These are phyloP conservation scores for Diplodia intermedia DNA, from an alignment of 2,329 filamentous ascomycete genomes.

Conservation along the genomic window DNA sequence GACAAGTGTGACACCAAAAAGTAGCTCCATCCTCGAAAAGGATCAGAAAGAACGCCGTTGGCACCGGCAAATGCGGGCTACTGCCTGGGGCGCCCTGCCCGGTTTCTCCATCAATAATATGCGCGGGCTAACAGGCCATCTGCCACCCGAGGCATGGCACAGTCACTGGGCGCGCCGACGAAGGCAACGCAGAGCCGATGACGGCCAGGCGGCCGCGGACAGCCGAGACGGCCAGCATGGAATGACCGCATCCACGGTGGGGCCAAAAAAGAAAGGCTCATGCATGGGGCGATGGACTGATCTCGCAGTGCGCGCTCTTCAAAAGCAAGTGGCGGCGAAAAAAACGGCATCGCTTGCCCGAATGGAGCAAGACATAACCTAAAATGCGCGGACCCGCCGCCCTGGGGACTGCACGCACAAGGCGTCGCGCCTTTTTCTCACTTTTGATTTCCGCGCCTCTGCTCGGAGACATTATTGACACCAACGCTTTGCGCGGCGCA, in stretches of 20 bases:
- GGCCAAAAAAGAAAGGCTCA: conserved; percentile 7
- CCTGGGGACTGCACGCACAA: conserved; percentile 7
- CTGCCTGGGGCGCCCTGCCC: neutral
- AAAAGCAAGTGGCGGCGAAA: conserved; percentile 10
- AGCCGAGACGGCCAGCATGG: conserved; percentile 7
- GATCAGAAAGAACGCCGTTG: conserved; percentile 28
- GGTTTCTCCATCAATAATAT: conserved; percentile 22
- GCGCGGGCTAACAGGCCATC: neutral
- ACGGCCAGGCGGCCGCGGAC: conserved; percentile 7
- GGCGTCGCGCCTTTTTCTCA: conserved; percentile 6
- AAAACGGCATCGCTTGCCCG: conserved; percentile 24
- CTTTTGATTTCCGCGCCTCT: neutral
- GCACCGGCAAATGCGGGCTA: conserved; percentile 18
- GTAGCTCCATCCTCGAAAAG: conserved; percentile 29
- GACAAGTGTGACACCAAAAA: conserved; percentile 20
- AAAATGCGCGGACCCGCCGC: conserved; percentile 20
- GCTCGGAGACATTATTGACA: conserved; percentile 14
- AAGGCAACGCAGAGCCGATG: conserved; percentile 21
- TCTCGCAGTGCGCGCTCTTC: conserved; percentile 15
- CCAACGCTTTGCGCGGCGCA: neutral
- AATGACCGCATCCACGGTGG: conserved; percentile 21
- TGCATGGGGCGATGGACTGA: conserved; percentile 23
- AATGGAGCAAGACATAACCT: conserved; percentile 7
- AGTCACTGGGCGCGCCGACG: neutral
- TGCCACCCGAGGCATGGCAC: conserved; percentile 9